Evolutionary conservation across 768 basidiomycete species (phyloP).

Genomic region (Tubosaeta sp.): DNA sequence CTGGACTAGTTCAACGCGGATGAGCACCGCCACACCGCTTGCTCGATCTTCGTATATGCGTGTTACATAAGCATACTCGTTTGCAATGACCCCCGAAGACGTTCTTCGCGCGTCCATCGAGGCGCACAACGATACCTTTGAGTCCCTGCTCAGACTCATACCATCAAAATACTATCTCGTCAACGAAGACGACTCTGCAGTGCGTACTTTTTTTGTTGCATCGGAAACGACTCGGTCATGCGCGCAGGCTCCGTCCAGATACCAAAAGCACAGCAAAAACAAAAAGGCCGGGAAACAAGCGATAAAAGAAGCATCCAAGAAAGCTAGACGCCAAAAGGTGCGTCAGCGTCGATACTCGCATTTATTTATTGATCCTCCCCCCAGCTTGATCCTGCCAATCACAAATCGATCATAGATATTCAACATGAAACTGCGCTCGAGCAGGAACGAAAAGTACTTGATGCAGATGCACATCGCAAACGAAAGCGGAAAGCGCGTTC

Average conservation of each 20-base stretch:
- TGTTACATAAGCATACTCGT: background rate
- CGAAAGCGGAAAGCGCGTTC: slow-evolving; percentile 46
- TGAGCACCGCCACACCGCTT: background rate
- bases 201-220: slow-evolving; percentile 6
- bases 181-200: slow-evolving; percentile 9
- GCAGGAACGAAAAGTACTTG: slow-evolving; percentile 26
- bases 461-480: slow-evolving; percentile 24
- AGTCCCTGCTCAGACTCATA: slow-evolving; percentile 76
- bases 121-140: slow-evolving; percentile 83
- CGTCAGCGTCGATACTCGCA: background rate
- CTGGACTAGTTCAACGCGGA: background rate
- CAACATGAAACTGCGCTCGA: slow-evolving; percentile 49
- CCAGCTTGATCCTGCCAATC: slow-evolving; percentile 90
- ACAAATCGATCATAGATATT: slow-evolving; percentile 73
- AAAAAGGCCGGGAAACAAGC: slow-evolving; percentile 79
- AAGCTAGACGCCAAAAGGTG: slow-evolving; percentile 86
- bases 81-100: slow-evolving; percentile 36
- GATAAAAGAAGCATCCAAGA: slow-evolving; percentile 84
- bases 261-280: slow-evolving; percentile 86
- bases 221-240: background rate
- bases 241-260: slow-evolving; percentile 50
- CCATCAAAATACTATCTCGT: slow-evolving; percentile 84
- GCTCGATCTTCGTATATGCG: background rate
- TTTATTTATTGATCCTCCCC: background rate
- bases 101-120: slow-evolving; percentile 64